Evolutionary conservation across 2,329 filamentous ascomycete genomes (phyloP).

Genomic region (Fusarium pininemorale): DNA sequence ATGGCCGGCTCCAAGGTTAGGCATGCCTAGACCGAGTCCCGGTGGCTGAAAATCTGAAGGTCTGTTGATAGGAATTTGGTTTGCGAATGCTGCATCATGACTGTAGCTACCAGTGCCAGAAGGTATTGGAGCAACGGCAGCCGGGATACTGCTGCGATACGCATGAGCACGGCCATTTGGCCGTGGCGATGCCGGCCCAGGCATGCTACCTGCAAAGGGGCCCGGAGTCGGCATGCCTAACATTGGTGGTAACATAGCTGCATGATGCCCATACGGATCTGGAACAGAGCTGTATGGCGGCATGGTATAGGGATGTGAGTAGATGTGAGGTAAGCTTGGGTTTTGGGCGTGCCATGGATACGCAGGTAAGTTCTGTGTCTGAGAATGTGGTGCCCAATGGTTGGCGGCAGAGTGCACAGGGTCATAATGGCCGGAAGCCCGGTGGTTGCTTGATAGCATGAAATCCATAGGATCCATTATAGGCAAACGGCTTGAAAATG

Average conservation of each 20-base stretch:
- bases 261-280: constrained; percentile 34
- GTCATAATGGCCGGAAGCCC: constrained; percentile 39
- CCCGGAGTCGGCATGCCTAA: constrained; percentile 26
- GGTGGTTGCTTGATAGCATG: constrained; percentile 34
- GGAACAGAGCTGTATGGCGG: constrained; percentile 22
- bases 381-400: constrained; percentile 39
- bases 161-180: constrained; percentile 14
- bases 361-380: constrained; percentile 28
- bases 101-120: constrained; percentile 5
- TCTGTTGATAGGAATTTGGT: constrained; percentile 33
- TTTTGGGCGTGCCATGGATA: constrained; percentile 39
- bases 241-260: constrained; percentile 38
- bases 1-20: constrained; percentile 24
- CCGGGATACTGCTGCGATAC: constrained; percentile 25
- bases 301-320: constrained; percentile 27
- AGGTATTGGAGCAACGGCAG: constrained; percentile 3
- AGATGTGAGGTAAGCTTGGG: constrained; percentile 30
- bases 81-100: constrained; percentile 33
- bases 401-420: constrained; percentile 41
- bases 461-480: constrained; percentile 45
- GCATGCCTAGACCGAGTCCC: constrained; percentile 16
- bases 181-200: constrained; percentile 23
- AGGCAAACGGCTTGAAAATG: constrained; percentile 8
- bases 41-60: constrained; percentile 32
- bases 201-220: constrained; percentile 23